These are phyloP conservation scores for Dinochytrium kinnereticum DNA, from an alignment of 371 early-diverging fungal genomes.

Conservation along the genomic window DNA sequence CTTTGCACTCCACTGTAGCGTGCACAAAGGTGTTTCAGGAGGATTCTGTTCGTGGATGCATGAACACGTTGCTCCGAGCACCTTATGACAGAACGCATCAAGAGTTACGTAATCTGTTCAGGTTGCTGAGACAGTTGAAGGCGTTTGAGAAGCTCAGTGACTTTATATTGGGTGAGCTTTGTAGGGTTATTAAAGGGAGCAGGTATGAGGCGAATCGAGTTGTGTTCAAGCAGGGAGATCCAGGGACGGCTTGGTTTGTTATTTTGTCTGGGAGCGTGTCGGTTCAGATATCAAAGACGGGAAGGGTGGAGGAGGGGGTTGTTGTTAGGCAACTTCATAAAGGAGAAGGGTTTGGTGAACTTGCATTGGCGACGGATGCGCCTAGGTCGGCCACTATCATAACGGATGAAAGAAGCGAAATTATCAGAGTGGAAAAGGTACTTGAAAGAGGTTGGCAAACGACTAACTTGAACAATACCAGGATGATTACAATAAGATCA, in stretches of 20 bases:
- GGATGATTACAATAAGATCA: conserved; percentile 34
- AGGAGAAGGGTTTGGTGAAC: conserved; percentile 46
- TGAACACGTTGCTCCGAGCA: background rate
- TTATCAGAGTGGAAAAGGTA: conserved; percentile 43
- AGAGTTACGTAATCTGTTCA: conserved; percentile 34
- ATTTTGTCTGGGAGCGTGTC: conserved; percentile 38
- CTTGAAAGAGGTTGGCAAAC: background rate
- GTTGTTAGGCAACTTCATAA: conserved; percentile 13
- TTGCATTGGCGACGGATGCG: conserved; percentile 41
- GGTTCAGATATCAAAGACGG: conserved; percentile 31
- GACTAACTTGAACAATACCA: background rate
- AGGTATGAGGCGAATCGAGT: conserved; percentile 36
- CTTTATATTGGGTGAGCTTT: conserved; percentile 40
- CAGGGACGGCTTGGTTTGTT: conserved; percentile 47
- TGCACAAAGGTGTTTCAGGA: background rate
- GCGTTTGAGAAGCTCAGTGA: conserved; percentile 36
- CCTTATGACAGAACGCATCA: conserved; percentile 21
- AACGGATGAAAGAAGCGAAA: conserved; percentile 28
- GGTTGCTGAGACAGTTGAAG: conserved; percentile 25
- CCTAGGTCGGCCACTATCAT: conserved; percentile 45
- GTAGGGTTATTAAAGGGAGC: conserved; percentile 32
- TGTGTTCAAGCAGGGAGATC: conserved; percentile 48
- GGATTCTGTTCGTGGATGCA: background rate
- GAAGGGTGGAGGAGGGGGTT: conserved; percentile 31
- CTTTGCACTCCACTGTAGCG: background rate